phyloP scores from a whole-genome alignment of 805 yeast genomes.

The Debaryomyces maramus region DNA sequence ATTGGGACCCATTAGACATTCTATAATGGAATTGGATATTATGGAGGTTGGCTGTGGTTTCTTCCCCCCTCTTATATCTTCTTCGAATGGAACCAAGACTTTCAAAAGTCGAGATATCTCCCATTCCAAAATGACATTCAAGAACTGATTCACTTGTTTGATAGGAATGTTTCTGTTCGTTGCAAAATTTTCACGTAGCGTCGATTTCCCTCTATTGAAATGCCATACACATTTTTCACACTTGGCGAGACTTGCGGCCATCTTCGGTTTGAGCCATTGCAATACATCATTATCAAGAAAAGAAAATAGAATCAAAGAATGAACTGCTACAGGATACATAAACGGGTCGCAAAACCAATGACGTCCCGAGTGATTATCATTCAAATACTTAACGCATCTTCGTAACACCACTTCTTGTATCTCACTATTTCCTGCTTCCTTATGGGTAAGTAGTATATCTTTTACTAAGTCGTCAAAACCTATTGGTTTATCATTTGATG shows the following conservation, averaged over 20 bases:
- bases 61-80: slow-evolving; percentile 5
- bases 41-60: neutral
- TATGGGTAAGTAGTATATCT: slow-evolving; percentile 25
- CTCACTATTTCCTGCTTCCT: slow-evolving; percentile 25
- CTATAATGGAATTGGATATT: slow-evolving; percentile 32
- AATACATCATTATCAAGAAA: slow-evolving; percentile 51
- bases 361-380: slow-evolving; percentile 14
- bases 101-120: slow-evolving; percentile 21
- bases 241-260: slow-evolving; percentile 38
- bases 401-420: slow-evolving; percentile 28
- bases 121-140: slow-evolving; percentile 37
- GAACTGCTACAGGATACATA: slow-evolving; percentile 50
- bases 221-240: slow-evolving; percentile 57
- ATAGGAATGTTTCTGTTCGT: slow-evolving; percentile 45
- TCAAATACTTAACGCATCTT: slow-evolving; percentile 24
- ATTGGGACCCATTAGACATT: slow-evolving; percentile 54
- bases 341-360: slow-evolving; percentile 61
- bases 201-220: slow-evolving; percentile 55
- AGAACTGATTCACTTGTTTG: slow-evolving; percentile 29
- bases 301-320: slow-evolving; percentile 60
- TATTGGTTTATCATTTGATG: slow-evolving; percentile 12
- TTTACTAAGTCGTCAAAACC: slow-evolving; percentile 23
- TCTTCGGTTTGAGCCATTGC: slow-evolving; percentile 40
- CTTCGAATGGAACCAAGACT: slow-evolving; percentile 7
- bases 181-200: slow-evolving; percentile 52